Evolutionary conservation across 2,329 filamentous ascomycete genomes (phyloP).

Genomic region (Ophioceras dolichostomum): DNA sequence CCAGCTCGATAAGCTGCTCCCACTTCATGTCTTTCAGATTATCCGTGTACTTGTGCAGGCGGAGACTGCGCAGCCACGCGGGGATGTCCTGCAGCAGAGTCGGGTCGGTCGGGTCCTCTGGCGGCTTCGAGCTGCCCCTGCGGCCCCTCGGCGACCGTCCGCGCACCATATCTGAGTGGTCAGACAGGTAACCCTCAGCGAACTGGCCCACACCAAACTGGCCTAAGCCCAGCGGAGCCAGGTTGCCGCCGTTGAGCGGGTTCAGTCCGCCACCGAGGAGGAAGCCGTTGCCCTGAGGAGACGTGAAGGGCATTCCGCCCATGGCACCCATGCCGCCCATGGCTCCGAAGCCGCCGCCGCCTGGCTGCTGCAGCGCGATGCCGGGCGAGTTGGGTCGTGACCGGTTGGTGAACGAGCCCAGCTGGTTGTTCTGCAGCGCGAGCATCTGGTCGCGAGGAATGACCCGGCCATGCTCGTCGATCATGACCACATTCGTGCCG

Average conservation of each 20-base stretch:
- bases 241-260: constrained; percentile 11
- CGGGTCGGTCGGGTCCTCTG: constrained; percentile 91
- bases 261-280: constrained; percentile 24
- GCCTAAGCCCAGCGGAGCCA: constrained; percentile 59
- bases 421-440: constrained; percentile 31
- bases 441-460: constrained; percentile 73
- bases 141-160: constrained; percentile 87
- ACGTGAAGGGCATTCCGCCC: constrained; percentile 53
- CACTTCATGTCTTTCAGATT: constrained; percentile 96
- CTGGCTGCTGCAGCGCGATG: constrained; percentile 55
- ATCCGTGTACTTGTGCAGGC: constrained; percentile 97
- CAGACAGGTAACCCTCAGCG: constrained; percentile 81
- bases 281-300: constrained; percentile 91
- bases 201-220: constrained; percentile 49
- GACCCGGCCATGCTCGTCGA: constrained; percentile 85
- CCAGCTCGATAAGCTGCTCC: constrained; percentile 82
- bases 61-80: constrained; percentile 85
- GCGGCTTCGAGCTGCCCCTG: constrained; percentile 90
- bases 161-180: constrained; percentile 82
- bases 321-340: neutral
- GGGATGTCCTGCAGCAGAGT: constrained; percentile 88
- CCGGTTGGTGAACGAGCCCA: constrained; percentile 50
- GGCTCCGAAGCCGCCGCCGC: constrained; percentile 42
- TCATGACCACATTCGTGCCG: constrained; percentile 77
- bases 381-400: constrained; percentile 87